Base-by-base conservation (phyloP, 148 eudicot species). In the Fagopyrum tataricum region DNA sequence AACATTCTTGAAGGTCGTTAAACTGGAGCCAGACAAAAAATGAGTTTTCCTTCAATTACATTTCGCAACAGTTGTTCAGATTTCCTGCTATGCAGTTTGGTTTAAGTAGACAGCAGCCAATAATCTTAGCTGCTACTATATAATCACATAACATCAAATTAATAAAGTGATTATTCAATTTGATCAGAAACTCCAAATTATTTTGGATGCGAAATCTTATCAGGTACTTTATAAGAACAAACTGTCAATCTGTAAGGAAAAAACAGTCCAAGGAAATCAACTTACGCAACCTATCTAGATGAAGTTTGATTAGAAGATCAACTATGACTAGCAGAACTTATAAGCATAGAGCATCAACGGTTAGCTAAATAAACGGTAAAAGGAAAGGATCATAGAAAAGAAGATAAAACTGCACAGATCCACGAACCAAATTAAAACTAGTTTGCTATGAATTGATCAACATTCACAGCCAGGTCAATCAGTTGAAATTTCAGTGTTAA, bases 1-100 rank as follows among this genome's bases (percentile, higher is more conserved):
- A 87, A 78, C 90, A 87, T 61, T 83, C 90, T 75, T 85, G 88
- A 42, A 87, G 80, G 75, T 85, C 90, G 40, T 73, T 81, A 78
- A 85, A 85, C 90, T 87, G 82, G 43, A 79, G 78, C 73, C 81
- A 78, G 18, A 48, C 44, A 77, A 46, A 15, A 7, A 74, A 41
- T 75, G 47, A 21, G 55, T 67, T 46, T 44, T 31, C 37, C 61
- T 12, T 37, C 47, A 72, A 67, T 48, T 7, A 14, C 70, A 37
- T 58, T 46, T 8, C 49, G 10, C 8, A 6, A 46, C 49, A 46
- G 8, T 46, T 46, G 49, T 46, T 7, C 8, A 46, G 13, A 46
- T 46, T 46, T 46, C 49, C 8, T 8, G 49, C 49, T 46, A 46
- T 46, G 13, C 6, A 64, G 69, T 64, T 64, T 64, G 43, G 20